Percentiles rank a stretch among this genome's conserved stretches.
phyloP scores from a whole-genome alignment of 2,329 filamentous ascomycete genomes.

The Hirsutella rhossiliensis region DNA sequence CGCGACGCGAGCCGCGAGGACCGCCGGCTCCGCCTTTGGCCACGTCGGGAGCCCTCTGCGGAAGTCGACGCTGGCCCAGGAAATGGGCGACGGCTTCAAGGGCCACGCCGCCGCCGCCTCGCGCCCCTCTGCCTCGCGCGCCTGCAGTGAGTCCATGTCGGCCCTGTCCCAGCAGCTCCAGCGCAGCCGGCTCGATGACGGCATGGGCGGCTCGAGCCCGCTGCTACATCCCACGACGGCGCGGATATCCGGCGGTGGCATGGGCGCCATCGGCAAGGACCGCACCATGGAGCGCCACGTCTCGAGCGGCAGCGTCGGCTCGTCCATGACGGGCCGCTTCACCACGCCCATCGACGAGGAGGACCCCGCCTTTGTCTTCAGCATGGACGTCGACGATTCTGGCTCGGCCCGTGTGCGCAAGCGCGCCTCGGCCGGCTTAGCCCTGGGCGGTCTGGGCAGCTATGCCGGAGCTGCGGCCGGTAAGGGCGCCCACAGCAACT shows the following conservation, averaged over 20 bases:
- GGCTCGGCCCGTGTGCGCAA: constrained; percentile 33
- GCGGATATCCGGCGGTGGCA: constrained; percentile 24
- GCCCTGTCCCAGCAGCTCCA: constrained; percentile 51
- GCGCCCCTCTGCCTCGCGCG: constrained; percentile 25
- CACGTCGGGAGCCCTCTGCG: constrained; percentile 55
- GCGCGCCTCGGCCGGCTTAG: constrained; percentile 32
- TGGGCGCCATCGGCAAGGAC: constrained; percentile 27
- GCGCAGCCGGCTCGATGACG: constrained; percentile 41
- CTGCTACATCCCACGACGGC: constrained; percentile 37
- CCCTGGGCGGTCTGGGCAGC: constrained; percentile 25
- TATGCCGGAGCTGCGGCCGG: constrained; percentile 25
- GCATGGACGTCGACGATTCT: constrained; percentile 50
- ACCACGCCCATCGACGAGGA: constrained; percentile 56
- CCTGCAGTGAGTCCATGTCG: constrained; percentile 40
- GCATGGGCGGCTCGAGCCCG: constrained; percentile 30
- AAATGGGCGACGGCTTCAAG: constrained; percentile 27
- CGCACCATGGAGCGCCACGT: constrained; percentile 43
- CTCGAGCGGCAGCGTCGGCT: constrained; percentile 46
- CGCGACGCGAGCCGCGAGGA: constrained; percentile 21
- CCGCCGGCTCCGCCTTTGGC: constrained; percentile 43
- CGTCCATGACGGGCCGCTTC: constrained; percentile 41
- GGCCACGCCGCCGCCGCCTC: constrained; percentile 20
- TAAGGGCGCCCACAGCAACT: constrained; percentile 12
- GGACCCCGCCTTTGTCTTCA: constrained; percentile 51
- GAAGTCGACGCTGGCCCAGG: constrained; percentile 48